Evolutionary conservation across 768 basidiomycete species (phyloP).

Genomic region (Kwoniella pini): DNA sequence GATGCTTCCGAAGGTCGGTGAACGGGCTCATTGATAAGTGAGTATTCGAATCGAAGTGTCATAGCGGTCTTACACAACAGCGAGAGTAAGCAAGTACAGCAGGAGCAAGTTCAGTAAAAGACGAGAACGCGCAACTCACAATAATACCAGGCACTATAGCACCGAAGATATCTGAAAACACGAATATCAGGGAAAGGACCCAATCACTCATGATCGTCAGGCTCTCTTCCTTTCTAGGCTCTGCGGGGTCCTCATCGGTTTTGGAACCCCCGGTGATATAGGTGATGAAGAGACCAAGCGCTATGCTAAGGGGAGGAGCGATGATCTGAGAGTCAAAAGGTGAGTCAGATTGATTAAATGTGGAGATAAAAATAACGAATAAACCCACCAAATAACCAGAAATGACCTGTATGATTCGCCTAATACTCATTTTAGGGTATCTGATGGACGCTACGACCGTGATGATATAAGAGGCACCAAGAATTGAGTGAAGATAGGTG

Average conservation of each 20-base stretch:
- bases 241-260: background rate
- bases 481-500: constrained; percentile 1
- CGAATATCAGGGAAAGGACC: constrained; percentile 6
- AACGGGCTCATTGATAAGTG: background rate
- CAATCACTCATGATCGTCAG: constrained; percentile 6
- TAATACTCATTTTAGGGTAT: constrained; percentile 5
- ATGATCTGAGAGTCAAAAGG: background rate
- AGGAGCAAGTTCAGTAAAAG: background rate
- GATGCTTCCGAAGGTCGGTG: constrained; percentile 1
- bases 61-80: constrained; percentile 20
- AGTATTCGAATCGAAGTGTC: constrained; percentile 16
- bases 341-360: background rate
- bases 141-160: constrained; percentile 2
- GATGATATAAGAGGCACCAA: background rate
- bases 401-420: constrained; percentile 1
- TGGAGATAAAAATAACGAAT: background rate
- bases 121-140: background rate
- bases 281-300: background rate
- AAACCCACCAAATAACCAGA: constrained; percentile 7
- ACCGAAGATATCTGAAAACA: constrained; percentile 8
- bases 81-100: background rate
- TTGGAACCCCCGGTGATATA: background rate
- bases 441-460: background rate
- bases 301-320: background rate
- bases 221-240: background rate